Percentiles rank a stretch among this genome's conserved stretches.
Conservation (phyloP, 495 filamentous ascomycete species). For the Penicillium malachiteum region DNA sequence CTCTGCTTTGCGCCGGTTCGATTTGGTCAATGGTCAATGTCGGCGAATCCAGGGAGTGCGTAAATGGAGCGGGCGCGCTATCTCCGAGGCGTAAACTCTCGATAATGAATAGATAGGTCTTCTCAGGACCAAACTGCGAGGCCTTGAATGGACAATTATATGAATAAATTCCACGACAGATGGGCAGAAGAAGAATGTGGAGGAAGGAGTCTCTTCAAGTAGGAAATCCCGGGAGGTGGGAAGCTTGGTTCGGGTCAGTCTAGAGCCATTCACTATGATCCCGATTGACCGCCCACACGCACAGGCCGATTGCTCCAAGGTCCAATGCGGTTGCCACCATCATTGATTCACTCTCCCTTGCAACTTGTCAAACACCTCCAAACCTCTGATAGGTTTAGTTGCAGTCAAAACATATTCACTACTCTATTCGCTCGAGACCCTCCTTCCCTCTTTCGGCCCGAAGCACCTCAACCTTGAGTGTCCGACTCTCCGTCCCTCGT, state of each 20-base stretch:
- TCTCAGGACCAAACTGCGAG: background rate
- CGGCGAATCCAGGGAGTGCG: constrained; percentile 24
- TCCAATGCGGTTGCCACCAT: constrained; percentile 28
- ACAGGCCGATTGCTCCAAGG: constrained; percentile 25
- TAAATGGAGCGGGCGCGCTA: constrained; percentile 4
- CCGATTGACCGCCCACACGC: constrained; percentile 34
- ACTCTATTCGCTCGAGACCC: background rate
- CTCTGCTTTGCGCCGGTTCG: background rate
- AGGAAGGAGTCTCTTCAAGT: background rate
- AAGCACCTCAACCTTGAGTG: background rate
- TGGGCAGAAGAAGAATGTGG: background rate
- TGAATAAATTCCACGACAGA: background rate
- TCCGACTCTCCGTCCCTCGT: background rate
- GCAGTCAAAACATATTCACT: constrained; percentile 8
- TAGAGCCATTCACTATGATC: constrained; percentile 17
- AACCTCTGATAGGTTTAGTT: constrained; percentile 6
- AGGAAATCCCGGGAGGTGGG: background rate
- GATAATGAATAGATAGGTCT: background rate
- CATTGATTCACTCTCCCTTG: constrained; percentile 11
- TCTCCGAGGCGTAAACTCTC: background rate
- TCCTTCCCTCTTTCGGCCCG: background rate
- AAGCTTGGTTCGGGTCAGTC: constrained; percentile 6
- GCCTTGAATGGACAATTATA: background rate
- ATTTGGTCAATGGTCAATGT: constrained; percentile 12
- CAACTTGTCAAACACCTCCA: constrained; percentile 3